Evolutionary conservation across 1,284 basidiomycete species (phyloP), one percentile per base, ranked within the genome.

Genomic region (Heliocybe sulcata): DNA sequence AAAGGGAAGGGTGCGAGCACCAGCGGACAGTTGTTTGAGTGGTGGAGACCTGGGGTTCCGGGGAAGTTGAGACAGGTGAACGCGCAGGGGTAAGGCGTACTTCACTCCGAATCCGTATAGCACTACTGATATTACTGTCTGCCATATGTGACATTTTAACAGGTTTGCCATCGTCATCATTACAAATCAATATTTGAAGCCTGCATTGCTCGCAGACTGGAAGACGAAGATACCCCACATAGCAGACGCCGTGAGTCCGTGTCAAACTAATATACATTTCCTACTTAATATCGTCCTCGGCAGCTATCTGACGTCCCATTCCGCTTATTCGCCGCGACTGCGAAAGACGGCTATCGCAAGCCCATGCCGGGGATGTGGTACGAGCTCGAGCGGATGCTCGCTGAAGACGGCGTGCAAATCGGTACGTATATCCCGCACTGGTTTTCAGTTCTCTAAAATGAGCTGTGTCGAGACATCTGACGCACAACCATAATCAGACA

Each of bases 311-410:
- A 81, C 10, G 72, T 93, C 0, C 93, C 94, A 0, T 87, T 98
- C 62, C 82, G 81, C 26, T 64, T 94, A 22, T 80, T 94, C 56
- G 93, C 90, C 16, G 93, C 93, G 0, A 84, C 77, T 4, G 79
- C 77, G 3, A 84, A 80, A 62, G 92, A 96, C 64, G 72, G 76
- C 22, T 92, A 81, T 63, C 77, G 94, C n/a, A 98, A 98, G 69
- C 94, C 94, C 2, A 85, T 92, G 72, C 82, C 82, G 9, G 93
- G 92, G 2, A 94, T 96, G 81, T 96, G 88, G 85, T 76, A 82
- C 56, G 83, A 83, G 58, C 71, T 94, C 42, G 80, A 83, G 57
- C 72, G 72, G 4, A 72, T 91, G 35, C 91, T 83, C 59, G 67
- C 67, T 9, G 74, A 76, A 51, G 75, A 83, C 42, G 78, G 79